These are phyloP conservation scores for Podaxis sp. DNA, from an alignment of 768 basidiomycete genomes.

Conservation along the genomic window DNA sequence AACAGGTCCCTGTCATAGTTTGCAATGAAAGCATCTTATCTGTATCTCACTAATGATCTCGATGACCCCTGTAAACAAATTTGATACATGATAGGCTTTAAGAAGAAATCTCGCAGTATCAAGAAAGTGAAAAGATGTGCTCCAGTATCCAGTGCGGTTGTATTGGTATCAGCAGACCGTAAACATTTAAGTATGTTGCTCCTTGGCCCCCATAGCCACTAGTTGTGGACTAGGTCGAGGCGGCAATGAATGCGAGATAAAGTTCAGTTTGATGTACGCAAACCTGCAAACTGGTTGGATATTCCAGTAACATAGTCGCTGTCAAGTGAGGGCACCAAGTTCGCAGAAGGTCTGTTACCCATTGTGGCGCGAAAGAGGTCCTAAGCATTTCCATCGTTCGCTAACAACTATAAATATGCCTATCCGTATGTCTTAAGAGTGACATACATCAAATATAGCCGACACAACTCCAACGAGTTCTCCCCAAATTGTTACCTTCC, in stretches of 20 bases:
- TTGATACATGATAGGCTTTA: too few relatives aligned
- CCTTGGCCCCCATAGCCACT: neutral
- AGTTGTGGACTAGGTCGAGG: neutral
- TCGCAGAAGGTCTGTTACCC: constrained; percentile 43
- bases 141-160: neutral
- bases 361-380: constrained; percentile 40
- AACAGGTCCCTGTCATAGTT: too few relatives aligned
- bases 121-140: too few relatives aligned
- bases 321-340: constrained; percentile 30
- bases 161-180: neutral
- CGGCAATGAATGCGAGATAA: neutral
- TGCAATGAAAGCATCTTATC: too few relatives aligned
- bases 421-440: neutral
- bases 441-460: constrained; percentile 35
- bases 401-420: constrained; percentile 29
- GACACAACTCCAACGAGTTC: constrained; percentile 41
- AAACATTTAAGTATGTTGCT: neutral
- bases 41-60: too few relatives aligned
- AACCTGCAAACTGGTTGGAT: constrained; percentile 32
- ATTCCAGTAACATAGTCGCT: constrained; percentile 33
- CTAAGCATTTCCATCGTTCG: constrained; percentile 34
- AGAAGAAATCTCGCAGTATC: too few relatives aligned
- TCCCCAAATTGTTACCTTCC: constrained; percentile 43
- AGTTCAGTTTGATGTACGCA: constrained; percentile 27
- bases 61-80: too few relatives aligned